Evolutionary conservation across 768 basidiomycete genomes (phyloP), one percentile per base, ranked within the genome.

Genomic region (Strobilomyces dryophilus): DNA sequence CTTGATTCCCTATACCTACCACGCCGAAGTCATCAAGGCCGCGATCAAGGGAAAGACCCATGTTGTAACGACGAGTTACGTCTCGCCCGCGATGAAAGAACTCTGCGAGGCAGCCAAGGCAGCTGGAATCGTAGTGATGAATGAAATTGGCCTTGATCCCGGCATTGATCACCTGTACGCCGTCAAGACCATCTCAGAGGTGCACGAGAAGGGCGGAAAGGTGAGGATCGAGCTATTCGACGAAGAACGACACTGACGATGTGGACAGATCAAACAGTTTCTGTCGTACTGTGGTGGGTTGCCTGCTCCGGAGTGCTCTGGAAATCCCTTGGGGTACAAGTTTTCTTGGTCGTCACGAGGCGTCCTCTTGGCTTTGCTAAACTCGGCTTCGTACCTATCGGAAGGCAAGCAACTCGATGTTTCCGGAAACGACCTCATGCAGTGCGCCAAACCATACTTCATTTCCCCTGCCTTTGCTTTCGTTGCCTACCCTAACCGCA

Each of bases 291-390:
- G 95, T 59, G 94, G 95, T 66, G 95, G 95, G 53, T 87, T 98
- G 45, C 94, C 95, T 45, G 92, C 94, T 0, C 91, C 93, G 8
- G 87, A 92, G 62, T 87, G 87, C 65, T 83, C 92, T 5, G 84
- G 85, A 65, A 99, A 98, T 76, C 94, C 97, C 3, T 86, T 98
- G 52, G 95, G 95, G 11, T 99, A 98, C 84, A 98, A 98, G 71
- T 98, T 99, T 76, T 97, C 93, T 35, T 98, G 97, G 97, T 95
- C 93, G 8, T 90, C 94, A 8, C 88, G 93, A 20, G 95, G 95
- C 47, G 94, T 95, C 41, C 86, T 99, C 51, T 87, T 98, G 60
- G 95, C 97, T 2, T 82, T 98, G 47, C 82, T 94, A 62, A 98
- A 98, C 77, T 77, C 81, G 34, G 97, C 92, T 18, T 85, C 89